These are phyloP conservation scores for Alternaria brassicicola DNA, from an alignment of 2,329 filamentous ascomycete genomes.

Conservation along the genomic window DNA sequence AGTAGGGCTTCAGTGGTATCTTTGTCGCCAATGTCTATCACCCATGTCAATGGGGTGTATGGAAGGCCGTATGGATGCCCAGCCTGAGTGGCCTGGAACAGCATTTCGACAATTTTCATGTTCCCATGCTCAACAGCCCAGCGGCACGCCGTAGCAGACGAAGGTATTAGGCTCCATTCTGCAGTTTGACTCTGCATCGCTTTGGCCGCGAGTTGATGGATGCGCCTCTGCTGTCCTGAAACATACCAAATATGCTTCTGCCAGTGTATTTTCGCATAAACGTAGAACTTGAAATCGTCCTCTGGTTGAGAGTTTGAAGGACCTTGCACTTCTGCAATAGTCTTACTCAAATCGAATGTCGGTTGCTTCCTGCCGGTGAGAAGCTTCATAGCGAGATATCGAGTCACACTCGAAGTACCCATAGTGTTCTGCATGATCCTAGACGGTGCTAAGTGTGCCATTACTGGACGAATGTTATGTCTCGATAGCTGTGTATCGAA, in stretches of 20 bases:
- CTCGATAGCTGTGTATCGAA: slow-evolving; percentile 25
- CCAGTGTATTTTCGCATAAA: slow-evolving; percentile 25
- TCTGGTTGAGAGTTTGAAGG: neutral
- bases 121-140: slow-evolving; percentile 6
- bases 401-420: slow-evolving; percentile 4
- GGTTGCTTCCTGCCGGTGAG: slow-evolving; percentile 15
- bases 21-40: neutral
- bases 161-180: neutral
- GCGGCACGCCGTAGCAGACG: neutral
- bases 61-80: no score
- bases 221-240: slow-evolving; percentile 9
- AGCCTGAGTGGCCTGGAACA: neutral
- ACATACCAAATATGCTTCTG: slow-evolving; percentile 11
- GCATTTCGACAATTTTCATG: neutral
- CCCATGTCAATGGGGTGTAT: neutral
- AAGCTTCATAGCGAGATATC: slow-evolving; percentile 15
- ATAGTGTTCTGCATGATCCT: slow-evolving; percentile 13
- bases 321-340: slow-evolving; percentile 9
- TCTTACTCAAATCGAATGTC: slow-evolving; percentile 19
- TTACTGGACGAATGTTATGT: neutral
- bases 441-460: slow-evolving; percentile 12
- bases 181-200: neutral
- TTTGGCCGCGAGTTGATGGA: slow-evolving; percentile 8
- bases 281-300: slow-evolving; percentile 13
- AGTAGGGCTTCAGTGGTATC: neutral